phyloP scores from a whole-genome alignment of 2,329 filamentous ascomycete genomes.

The Orbilia blumenaviensis region DNA sequence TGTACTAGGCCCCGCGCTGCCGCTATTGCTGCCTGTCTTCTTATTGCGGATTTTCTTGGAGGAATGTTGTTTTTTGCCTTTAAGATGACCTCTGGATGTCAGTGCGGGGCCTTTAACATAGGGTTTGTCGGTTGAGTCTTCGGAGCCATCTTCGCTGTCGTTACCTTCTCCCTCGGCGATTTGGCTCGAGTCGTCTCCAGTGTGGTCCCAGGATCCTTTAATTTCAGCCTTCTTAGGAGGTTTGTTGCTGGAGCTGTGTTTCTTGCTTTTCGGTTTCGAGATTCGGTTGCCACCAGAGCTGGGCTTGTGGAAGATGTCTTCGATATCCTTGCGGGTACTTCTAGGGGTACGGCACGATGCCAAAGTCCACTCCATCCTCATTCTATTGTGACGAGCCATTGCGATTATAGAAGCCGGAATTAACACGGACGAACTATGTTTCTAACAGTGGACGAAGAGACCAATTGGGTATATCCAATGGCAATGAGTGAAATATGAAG shows the following conservation, averaged over 20 bases:
- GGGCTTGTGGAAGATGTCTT: conserved; percentile 48
- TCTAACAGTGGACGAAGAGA: neutral
- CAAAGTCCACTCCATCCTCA: conserved; percentile 52
- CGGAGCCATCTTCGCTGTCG: conserved; percentile 54
- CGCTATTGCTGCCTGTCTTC: conserved; percentile 47
- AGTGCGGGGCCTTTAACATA: conserved; percentile 54
- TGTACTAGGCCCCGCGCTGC: conserved; percentile 37
- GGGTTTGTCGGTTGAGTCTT: conserved; percentile 50
- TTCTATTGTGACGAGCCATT: conserved; percentile 52
- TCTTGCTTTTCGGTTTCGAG: conserved; percentile 40
- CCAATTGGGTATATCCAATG: conserved; percentile 13
- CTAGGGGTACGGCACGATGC: conserved; percentile 44
- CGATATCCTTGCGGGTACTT: conserved; percentile 44
- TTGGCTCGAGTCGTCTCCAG: conserved; percentile 51
- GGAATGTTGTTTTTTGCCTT: conserved; percentile 47
- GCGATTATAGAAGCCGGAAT: conserved; percentile 1
- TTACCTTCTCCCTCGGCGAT: conserved; percentile 53
- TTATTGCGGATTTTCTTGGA: conserved; percentile 50
- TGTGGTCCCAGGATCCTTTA: conserved; percentile 47
- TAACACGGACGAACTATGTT: neutral
- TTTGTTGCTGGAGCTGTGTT: conserved; percentile 18
- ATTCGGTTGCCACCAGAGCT: conserved; percentile 36
- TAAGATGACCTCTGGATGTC: conserved; percentile 55
- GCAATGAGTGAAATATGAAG: neutral
- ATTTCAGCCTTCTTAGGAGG: conserved; percentile 34